Base-by-base conservation (phyloP, 306 rosid genomes). In the Gastrolobium villosum region DNA sequence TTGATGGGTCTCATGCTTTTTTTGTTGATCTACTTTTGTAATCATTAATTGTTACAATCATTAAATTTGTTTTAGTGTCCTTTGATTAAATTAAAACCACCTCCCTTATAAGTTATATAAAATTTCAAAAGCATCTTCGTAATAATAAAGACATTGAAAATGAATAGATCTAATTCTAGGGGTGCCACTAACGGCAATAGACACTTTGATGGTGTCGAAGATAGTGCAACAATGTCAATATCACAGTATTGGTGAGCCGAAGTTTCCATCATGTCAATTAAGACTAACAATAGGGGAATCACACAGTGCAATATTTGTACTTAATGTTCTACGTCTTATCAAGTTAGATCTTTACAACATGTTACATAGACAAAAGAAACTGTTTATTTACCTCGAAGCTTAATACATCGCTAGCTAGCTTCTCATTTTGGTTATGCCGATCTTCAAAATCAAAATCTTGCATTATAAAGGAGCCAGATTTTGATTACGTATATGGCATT, bases 351-450 rank as follows among this genome's bases (percentile, higher is more conserved):
- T 66, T 56, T 54, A 62, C 44, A 43, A 64, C 11, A 55, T 54
- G 44, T 9, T 31, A 48, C 54, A 50, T 10, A 41, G 13, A 30
- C 65, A 65, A 43, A 3, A 37, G 55, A 65, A 54, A 55, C 32
- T 40, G 44, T 48, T 26, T 7, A 7, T 46, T 13, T 43, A 4
- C n/a, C 62, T 48, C 20, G 10, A 61, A 2, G 37, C 35, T 48
- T 26, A 40, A 20, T 28, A 2, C 49, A 13, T 55, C 37, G 2
- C 5, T 10, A 32, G 60, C 70, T 49, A 13, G 36, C 55, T 53
- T 65, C 81, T 66, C 20, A 6, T 40, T 77, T 77, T 77, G 66
- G 59, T 30, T 66, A 66, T 54, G 81, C 75, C 54, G 5, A n/a
- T 65, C 3, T 74, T 77, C 57, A 77, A 65, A 41, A 54, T 56